Conservation (phyloP, 257 asterid genomes). For the Nicotiana tomentosiformis region DNA sequence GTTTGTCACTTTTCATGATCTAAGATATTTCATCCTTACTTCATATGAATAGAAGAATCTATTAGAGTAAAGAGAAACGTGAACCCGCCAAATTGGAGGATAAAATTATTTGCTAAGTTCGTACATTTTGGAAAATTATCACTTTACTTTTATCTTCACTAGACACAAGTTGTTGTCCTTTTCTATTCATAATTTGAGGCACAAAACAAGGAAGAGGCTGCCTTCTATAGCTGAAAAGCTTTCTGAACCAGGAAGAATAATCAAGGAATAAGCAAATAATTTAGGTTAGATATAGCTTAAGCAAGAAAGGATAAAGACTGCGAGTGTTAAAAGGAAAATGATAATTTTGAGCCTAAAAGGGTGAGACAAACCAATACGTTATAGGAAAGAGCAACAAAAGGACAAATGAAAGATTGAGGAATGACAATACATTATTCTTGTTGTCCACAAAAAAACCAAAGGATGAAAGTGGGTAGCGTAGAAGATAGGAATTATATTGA, state of each 20-base stretch:
- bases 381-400: constrained; percentile 6
- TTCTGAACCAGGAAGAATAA: neutral
- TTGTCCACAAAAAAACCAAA: neutral
- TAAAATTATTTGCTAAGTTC: neutral
- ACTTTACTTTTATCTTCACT: neutral
- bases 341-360: neutral
- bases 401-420: neutral
- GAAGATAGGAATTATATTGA: constrained; percentile 13
- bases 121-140: neutral
- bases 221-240: neutral
- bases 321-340: neutral
- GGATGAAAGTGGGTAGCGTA: neutral
- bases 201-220: neutral
- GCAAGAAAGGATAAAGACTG: constrained; percentile 6
- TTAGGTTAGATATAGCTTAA: neutral
- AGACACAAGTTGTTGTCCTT: neutral
- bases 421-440: constrained; percentile 5
- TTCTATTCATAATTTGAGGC: neutral
- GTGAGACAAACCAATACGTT: constrained; percentile 13
- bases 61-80: neutral
- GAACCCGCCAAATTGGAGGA: neutral
- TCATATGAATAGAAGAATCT: too few species aligned
- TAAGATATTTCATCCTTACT: too few species aligned
- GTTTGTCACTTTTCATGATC: too few species aligned
- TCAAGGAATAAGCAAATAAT: neutral